A percentile compares a stretch with the other conserved stretches of the same genome.
Evolutionary conservation across 805 yeast species (phyloP).

Genomic region (Ogataea corticis): DNA sequence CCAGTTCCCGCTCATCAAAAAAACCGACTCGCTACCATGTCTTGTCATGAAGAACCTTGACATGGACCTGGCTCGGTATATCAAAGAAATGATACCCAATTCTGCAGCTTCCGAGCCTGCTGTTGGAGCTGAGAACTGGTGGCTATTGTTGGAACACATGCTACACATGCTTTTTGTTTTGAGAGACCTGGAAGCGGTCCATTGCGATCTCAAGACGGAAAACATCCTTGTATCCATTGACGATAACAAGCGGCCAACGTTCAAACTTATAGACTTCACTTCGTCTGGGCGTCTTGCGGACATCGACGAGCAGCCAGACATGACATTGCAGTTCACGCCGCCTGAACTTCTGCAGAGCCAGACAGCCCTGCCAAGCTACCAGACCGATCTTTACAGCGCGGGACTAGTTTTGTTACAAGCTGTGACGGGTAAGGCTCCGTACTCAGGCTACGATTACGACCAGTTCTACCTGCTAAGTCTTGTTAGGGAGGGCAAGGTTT

Average conservation of each 20-base stretch:
- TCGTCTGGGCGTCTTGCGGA: conserved; percentile 34
- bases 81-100: conserved; percentile 9
- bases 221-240: conserved; percentile 37
- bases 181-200: conserved; percentile 36
- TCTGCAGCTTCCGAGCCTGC: conserved; percentile 7
- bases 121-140: conserved; percentile 33
- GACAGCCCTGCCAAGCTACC: conserved; percentile 30
- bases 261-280: conserved; percentile 51
- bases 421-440: conserved; percentile 49
- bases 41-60: conserved; percentile 32
- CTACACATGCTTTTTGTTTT: conserved; percentile 29
- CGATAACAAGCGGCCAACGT: conserved; percentile 25
- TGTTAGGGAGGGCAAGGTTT: conserved; percentile 34
- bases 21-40: conserved; percentile 30
- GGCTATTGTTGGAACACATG: conserved; percentile 32
- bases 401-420: conserved; percentile 47
- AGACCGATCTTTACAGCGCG: conserved; percentile 46
- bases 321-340: conserved; percentile 46
- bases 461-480: conserved; percentile 34
- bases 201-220: conserved; percentile 50
- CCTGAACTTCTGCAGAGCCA: conserved; percentile 42
- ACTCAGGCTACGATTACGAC: conserved; percentile 30
- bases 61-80: conserved; percentile 27
- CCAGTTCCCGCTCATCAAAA: conserved; percentile 27
- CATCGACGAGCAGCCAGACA: conserved; percentile 27